Evolutionary conservation across 345 rosid genomes (phyloP), one percentile per base, ranked within the genome.

Genomic region (Pugionium cornutum): DNA sequence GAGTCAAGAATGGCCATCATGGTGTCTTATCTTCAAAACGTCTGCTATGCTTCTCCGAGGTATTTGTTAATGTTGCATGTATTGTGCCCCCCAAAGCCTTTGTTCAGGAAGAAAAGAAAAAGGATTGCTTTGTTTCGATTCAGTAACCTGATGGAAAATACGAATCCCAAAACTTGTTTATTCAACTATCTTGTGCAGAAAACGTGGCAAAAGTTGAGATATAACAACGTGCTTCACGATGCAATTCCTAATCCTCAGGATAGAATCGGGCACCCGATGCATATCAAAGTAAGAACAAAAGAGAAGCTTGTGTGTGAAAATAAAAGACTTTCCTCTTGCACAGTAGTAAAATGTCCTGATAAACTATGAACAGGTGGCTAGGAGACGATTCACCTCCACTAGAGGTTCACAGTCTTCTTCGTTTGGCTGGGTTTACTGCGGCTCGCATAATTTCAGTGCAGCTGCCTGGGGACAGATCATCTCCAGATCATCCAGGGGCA

Each of bases 31-130:
- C 89, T 55, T 86, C 92, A 58, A 83, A 75, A 64, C 82, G 72
- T 62, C 65, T 92, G 66, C 92, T 92, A 77, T 92, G 92, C 77
- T 89, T 92, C 78, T 81, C 97, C 2, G 98, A 92, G 94, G 95
- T 92, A 85, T 59, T 32, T 46, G 58, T 56, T 37, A 10, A 31
- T 10, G 10, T 43, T 45, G 35, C 42, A 9, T 61, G 9, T 18
- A 8, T 31, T 8, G 18, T 56, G 28, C 18, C 18, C 18, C 44
- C 34, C 42, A 48, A 39, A 11, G 29, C 49, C 8, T 36, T 58
- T 51, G 32, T 31, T 11, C 32, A 53, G 4, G 26, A 40, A 64
- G 30, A 31, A 30, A 39, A 48, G 26, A 35, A n/a, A n/a, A 44
- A 45, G 9, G 53, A 47, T 44, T 43, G 48, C 37, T 37, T 6